These are phyloP conservation scores for Mesembryanthemum crystallinum DNA, from an alignment of 148 eudicot genomes.

Conservation along the genomic window DNA sequence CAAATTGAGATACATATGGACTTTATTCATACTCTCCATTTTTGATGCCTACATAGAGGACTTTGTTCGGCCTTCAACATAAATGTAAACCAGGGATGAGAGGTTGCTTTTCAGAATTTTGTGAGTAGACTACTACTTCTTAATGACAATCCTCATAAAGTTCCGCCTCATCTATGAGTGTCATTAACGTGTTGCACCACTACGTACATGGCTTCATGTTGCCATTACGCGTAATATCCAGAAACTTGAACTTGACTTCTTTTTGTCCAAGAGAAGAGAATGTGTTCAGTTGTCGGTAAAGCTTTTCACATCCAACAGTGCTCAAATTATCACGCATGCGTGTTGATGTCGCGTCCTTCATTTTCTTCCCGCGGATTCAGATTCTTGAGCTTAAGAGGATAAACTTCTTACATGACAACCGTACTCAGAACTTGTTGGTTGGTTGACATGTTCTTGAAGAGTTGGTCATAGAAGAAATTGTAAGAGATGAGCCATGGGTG, in stretches of 20 bases:
- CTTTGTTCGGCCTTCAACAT: not conserved
- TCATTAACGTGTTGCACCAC: conserved; percentile 11
- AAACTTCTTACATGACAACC: conserved; percentile 9
- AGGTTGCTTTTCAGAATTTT: conserved; percentile 21
- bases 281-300: conserved; percentile 14
- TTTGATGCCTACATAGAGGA: not conserved
- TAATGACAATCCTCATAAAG: conserved; percentile 9
- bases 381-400: conserved; percentile 27
- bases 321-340: conserved; percentile 30
- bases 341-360: conserved; percentile 19
- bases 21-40: not conserved
- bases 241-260: conserved; percentile 29
- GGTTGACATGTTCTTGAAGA: conserved; percentile 31
- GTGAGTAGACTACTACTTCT: conserved; percentile 29
- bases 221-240: conserved; percentile 20
- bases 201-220: conserved; percentile 23
- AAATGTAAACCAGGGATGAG: conserved; percentile 2
- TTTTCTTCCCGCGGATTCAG: conserved; percentile 25
- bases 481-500: conserved; percentile 21
- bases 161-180: conserved; percentile 29
- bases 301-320: conserved; percentile 16
- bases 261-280: conserved; percentile 1
- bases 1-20: not conserved
- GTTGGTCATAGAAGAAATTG: conserved; percentile 26
- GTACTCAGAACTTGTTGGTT: conserved; percentile 25